phyloP scores from a whole-genome alignment of 192 early-diverging fungal genomes.

The Linnemannia zychae region DNA sequence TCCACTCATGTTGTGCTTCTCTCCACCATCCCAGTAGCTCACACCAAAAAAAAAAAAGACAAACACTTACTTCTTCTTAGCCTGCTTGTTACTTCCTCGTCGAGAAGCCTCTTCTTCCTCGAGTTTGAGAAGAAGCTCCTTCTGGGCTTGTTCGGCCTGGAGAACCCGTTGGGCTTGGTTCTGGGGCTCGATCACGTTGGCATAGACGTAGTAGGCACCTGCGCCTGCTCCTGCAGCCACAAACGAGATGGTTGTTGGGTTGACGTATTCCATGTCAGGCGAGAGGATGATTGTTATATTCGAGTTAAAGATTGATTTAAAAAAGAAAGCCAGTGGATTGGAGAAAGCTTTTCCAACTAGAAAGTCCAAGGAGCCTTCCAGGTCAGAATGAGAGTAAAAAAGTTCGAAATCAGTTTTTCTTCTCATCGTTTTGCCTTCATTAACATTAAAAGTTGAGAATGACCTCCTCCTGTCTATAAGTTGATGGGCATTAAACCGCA shows the following conservation, averaged over 20 bases:
- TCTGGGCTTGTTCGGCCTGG: constrained; percentile 19
- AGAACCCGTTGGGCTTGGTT: constrained; percentile 21
- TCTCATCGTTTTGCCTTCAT: background rate
- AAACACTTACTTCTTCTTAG: constrained; percentile 24
- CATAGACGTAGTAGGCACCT: constrained; percentile 34
- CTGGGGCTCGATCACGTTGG: constrained; percentile 29
- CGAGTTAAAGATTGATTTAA: background rate
- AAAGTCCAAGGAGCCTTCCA: background rate
- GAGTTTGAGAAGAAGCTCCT: constrained; percentile 8
- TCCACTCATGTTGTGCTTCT: background rate
- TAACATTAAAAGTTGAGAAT: too few species aligned
- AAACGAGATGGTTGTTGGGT: constrained; percentile 24
- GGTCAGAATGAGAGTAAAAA: background rate
- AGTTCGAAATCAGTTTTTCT: background rate
- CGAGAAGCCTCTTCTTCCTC: constrained; percentile 5
- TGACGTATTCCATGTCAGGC: constrained; percentile 22
- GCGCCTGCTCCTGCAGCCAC: constrained; percentile 20
- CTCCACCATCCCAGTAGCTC: background rate
- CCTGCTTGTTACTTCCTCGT: constrained; percentile 25
- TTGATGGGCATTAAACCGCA: too few species aligned
- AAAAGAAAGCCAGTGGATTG: too few species aligned
- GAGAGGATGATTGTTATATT: background rate
- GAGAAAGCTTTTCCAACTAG: background rate
- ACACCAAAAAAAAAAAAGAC: background rate
- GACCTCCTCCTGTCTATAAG: background rate